Percentiles rank a stretch among this genome's conserved stretches.
Evolutionary conservation across 2,329 filamentous ascomycete genomes (phyloP).

Genomic region (Diplodia seriata): DNA sequence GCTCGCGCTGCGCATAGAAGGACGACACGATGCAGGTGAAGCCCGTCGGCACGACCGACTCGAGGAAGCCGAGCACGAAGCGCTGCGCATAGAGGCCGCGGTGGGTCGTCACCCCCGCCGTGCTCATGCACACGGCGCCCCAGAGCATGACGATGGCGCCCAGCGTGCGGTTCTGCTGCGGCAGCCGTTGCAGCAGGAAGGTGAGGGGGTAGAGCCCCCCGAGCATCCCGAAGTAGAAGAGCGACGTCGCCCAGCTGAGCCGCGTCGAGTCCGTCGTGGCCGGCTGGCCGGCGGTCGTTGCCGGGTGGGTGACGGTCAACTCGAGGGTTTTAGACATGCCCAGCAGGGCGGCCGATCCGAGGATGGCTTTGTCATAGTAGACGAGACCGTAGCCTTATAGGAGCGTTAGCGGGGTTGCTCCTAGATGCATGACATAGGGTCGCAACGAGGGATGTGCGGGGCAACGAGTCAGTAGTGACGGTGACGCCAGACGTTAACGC

Average conservation of each 20-base stretch:
- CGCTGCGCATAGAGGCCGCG: constrained; percentile 65
- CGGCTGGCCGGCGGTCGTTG: constrained; percentile 46
- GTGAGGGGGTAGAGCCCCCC: constrained; percentile 76
- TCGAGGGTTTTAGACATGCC: constrained; percentile 75
- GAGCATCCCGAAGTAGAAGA: constrained; percentile 84
- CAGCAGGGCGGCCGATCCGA: constrained; percentile 75
- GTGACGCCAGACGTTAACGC: background rate
- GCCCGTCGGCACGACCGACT: constrained; percentile 63
- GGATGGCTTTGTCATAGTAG: constrained; percentile 77
- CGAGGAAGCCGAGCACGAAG: constrained; percentile 64
- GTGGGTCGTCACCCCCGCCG: constrained; percentile 67
- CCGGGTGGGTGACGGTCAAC: constrained; percentile 62
- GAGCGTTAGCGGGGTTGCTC: constrained; percentile 46
- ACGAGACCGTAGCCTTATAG: constrained; percentile 67
- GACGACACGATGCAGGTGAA: constrained; percentile 61
- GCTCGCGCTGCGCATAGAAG: constrained; percentile 52
- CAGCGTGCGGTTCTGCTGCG: constrained; percentile 65
- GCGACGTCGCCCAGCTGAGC: constrained; percentile 76
- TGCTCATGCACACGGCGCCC: constrained; percentile 71
- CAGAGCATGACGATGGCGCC: constrained; percentile 70
- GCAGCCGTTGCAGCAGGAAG: constrained; percentile 72
- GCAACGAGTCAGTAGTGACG: background rate
- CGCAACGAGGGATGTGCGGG: background rate
- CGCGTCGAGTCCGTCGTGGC: constrained; percentile 68
- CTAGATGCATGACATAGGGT: background rate